Conservation (phyloP, 164 flowering plant species). For the Chloranthus sessilifolius region DNA sequence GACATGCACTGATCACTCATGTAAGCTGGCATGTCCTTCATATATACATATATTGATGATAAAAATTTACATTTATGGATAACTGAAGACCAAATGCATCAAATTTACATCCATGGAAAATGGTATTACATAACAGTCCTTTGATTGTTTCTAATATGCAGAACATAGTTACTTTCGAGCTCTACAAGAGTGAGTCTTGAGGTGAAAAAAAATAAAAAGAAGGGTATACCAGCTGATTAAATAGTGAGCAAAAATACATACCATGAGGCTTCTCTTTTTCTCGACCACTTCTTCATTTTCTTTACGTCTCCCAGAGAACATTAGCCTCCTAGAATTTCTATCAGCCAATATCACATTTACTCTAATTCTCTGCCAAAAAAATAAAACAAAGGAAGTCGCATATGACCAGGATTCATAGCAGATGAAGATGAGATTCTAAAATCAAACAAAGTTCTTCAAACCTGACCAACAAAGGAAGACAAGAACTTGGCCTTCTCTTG, state of each 20-base stretch:
- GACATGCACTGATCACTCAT: no score
- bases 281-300: constrained; percentile 41
- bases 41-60: no score
- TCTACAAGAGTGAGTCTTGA: no score
- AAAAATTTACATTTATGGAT: no score
- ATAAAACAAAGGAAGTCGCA: constrained; percentile 5
- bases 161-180: no score
- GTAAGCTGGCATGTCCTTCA: no score
- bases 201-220: no score
- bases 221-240: no score
- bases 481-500: constrained; percentile 77
- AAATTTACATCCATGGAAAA: no score
- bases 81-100: no score
- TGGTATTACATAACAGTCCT: no score
- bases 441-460: constrained; percentile 20
- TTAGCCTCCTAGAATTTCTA: constrained; percentile 57
- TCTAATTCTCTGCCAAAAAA: constrained; percentile 55
- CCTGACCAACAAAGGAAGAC: constrained; percentile 92
- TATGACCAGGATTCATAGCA: neutral
- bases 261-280: constrained; percentile 86
- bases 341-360: constrained; percentile 65
- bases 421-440: neutral
- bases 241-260: constrained; percentile 22
- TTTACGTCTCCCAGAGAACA: constrained; percentile 72
- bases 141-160: no score